Evolutionary conservation across 1,284 basidiomycete genomes (phyloP).

Genomic region (Microbotryum saponariae): DNA sequence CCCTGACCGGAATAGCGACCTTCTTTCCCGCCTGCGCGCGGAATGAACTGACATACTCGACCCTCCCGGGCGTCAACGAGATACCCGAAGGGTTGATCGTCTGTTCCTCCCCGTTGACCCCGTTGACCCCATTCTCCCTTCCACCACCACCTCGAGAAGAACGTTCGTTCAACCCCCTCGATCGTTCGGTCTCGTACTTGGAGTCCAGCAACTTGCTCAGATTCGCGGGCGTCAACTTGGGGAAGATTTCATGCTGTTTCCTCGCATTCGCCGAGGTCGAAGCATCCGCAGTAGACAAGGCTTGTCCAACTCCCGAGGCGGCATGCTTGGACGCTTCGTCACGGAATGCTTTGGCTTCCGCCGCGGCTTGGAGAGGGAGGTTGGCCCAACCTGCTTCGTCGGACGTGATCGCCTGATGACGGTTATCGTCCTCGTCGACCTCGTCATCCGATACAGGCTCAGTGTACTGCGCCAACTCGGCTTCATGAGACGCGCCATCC

Average conservation of each 20-base stretch:
- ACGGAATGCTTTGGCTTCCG: constrained; percentile 55
- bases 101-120: constrained; percentile 10
- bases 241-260: constrained; percentile 57
- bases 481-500: constrained; percentile 40
- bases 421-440: constrained; percentile 61
- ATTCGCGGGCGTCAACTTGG: constrained; percentile 63
- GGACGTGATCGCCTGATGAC: constrained; percentile 57
- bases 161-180: constrained; percentile 14
- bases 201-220: constrained; percentile 35
- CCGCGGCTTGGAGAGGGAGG: constrained; percentile 61
- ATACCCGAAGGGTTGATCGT: constrained; percentile 16
- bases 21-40: constrained; percentile 76
- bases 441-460: constrained; percentile 88
- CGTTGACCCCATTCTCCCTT: constrained; percentile 27
- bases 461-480: constrained; percentile 53
- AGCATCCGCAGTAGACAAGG: constrained; percentile 34
- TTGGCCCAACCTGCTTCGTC: constrained; percentile 74
- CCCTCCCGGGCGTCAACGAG: constrained; percentile 18
- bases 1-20: constrained; percentile 82
- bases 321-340: constrained; percentile 62
- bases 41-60: constrained; percentile 62
- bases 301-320: not conserved
- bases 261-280: constrained; percentile 39
- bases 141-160: not conserved
- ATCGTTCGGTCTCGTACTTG: constrained; percentile 29